Base-by-base conservation (phyloP, 2,329 filamentous ascomycete species). In the Grosmannia serpens region DNA sequence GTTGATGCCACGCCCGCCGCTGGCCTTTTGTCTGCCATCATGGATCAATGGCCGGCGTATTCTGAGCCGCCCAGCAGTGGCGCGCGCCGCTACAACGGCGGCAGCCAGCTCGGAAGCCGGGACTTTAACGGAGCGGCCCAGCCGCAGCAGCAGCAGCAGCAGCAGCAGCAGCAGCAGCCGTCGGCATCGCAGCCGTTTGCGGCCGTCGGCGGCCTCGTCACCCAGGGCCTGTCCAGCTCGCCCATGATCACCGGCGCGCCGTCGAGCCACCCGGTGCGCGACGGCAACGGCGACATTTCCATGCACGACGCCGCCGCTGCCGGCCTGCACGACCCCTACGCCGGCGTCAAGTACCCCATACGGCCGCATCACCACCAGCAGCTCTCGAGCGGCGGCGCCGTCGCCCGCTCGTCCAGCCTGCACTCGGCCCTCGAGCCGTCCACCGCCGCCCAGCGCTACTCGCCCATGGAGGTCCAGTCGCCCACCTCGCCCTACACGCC, bases 401-500 rank as follows among this genome's bases (percentile, higher is more conserved):
- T 47, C 38, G 56, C 50, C 27, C 59, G 62, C 72, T 74, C 61
- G 64, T 75, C 49, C 65, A 84, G 61, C 62, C 83, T 90, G 65
- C 87, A 92, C 70, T 88, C 87, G 53, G 76, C 86, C 55, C 85
- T 85, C 64, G 85, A 92, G 68, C 85, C 88, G 60, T 94, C 90
- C 50, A 80, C 89, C 55, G 89, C 90, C 59, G 89, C 91, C 60
- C 89, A 95, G 71, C 85, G 91, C 69, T 97, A 97, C 74, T 97
- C 92, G 53, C 94, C 92, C 63, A 96, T 96, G 91, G 92, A 96
- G 70, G 82, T 84, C 20, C 77, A 95, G 61, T 90, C 91, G 61
- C 89, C 91, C 47, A 84, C 86, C 38, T 87, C 88, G 58, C 85
- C 90, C 38, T 95, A 95, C 74, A 81, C 83, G 52, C 69, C 79